Evolutionary conservation across 208 protist species (phyloP).

Genomic region (Acanthamoeba healyi): DNA sequence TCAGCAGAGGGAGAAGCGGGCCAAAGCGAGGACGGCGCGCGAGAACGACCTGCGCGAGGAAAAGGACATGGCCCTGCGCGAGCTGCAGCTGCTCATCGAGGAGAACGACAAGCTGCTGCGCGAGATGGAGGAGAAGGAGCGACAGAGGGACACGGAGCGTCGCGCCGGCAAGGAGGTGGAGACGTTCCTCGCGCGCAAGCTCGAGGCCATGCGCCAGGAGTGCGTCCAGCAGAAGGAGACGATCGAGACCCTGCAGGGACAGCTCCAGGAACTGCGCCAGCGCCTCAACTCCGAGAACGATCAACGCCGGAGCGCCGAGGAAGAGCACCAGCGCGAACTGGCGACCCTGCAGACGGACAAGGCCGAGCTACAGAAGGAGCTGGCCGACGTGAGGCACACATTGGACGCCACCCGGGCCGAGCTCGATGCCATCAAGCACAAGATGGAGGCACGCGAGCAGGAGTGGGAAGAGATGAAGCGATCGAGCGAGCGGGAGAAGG

Average conservation of each 20-base stretch:
- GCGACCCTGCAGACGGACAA: background rate
- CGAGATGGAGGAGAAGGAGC: constrained; percentile 15
- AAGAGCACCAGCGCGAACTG: background rate
- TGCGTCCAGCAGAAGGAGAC: background rate
- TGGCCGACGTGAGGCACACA: background rate
- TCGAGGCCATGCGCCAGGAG: background rate
- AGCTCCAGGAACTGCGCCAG: background rate
- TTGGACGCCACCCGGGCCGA: background rate
- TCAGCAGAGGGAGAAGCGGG: background rate
- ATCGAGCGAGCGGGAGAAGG: background rate
- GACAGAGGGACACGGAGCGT: background rate
- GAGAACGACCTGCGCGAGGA: constrained; percentile 26
- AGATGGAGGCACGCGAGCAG: background rate
- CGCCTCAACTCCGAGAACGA: background rate
- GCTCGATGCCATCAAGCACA: background rate
- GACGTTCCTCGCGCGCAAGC: background rate
- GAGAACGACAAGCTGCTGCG: constrained; percentile 67
- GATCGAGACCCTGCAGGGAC: background rate
- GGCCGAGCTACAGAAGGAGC: background rate
- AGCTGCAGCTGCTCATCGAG: constrained; percentile 53
- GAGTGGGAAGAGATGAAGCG: background rate
- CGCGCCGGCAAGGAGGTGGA: constrained; percentile 12
- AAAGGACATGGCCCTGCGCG: constrained; percentile 27
- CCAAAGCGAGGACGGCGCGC: background rate
- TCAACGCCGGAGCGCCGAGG: background rate